Conservation (phyloP, 306 rosid species). For the Acacia acuminata region DNA sequence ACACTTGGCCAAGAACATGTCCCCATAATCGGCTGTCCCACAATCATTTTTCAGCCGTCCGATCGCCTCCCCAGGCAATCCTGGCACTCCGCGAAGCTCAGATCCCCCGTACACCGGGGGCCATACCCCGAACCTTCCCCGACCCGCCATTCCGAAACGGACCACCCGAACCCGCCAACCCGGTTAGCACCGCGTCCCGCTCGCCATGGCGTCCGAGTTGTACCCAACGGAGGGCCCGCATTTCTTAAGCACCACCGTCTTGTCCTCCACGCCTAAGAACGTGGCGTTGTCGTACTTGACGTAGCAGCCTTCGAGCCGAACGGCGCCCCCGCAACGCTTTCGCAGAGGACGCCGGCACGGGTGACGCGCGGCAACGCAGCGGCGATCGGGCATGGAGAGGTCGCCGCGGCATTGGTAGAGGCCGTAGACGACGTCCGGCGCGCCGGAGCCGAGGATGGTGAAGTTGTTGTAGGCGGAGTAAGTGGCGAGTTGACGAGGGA, state of each 20-base stretch:
- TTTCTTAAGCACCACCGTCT: constrained; percentile 69
- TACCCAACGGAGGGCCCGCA: constrained; percentile 75
- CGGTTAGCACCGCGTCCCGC: constrained; percentile 59
- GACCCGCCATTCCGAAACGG: constrained; percentile 70
- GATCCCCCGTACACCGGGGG: constrained; percentile 72
- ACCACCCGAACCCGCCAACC: constrained; percentile 55
- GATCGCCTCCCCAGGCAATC: constrained; percentile 72
- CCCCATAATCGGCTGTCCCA: constrained; percentile 59
- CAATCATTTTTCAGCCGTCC: constrained; percentile 68
- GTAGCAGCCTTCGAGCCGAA: constrained; percentile 82
- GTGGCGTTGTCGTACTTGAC: constrained; percentile 75
- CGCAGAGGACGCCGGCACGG: constrained; percentile 53
- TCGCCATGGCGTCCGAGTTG: constrained; percentile 41
- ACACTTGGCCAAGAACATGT: constrained; percentile 78
- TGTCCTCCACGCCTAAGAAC: constrained; percentile 79
- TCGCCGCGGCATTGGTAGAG: constrained; percentile 96
- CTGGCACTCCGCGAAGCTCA: constrained; percentile 66
- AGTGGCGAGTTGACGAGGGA: constrained; percentile 87
- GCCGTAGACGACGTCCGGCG: constrained; percentile 57
- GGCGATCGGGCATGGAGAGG: constrained; percentile 82
- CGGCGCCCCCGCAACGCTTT: constrained; percentile 62
- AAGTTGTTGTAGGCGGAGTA: constrained; percentile 81
- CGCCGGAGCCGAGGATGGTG: constrained; percentile 59
- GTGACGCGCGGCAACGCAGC: constrained; percentile 53
- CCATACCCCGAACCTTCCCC: constrained; percentile 62